Conservation (phyloP, 805 yeast species). For the Saturnispora halmiae region DNA sequence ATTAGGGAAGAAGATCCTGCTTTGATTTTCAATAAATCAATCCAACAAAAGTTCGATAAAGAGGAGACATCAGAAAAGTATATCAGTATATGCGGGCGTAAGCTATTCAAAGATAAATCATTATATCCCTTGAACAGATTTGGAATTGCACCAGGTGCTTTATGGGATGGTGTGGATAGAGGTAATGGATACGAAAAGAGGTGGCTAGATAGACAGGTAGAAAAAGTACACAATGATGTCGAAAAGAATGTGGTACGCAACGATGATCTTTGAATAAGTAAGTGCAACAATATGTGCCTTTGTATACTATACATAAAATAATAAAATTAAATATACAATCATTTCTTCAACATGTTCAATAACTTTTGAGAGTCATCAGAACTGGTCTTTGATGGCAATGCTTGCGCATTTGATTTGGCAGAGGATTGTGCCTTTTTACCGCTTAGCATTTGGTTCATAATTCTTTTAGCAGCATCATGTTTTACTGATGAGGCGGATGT, state of each 20-base stretch:
- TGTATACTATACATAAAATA: background rate
- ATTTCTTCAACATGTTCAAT: constrained; percentile 3
- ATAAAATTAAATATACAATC: background rate
- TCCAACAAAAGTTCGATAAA: constrained; percentile 17
- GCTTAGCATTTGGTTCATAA: constrained; percentile 20
- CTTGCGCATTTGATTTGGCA: no score
- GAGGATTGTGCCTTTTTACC: constrained; percentile 20
- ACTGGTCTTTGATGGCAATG: background rate
- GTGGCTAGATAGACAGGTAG: constrained; percentile 40
- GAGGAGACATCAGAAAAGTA: constrained; percentile 11
- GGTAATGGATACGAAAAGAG: constrained; percentile 77
- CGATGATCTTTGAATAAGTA: constrained; percentile 21
- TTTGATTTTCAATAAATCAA: constrained; percentile 32
- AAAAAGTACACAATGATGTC: constrained; percentile 26
- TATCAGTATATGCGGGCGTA: constrained; percentile 39
- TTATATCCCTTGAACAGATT: constrained; percentile 60
- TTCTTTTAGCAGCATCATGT: constrained; percentile 20
- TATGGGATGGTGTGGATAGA: constrained; percentile 92
- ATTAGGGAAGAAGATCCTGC: constrained; percentile 75
- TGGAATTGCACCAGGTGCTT: constrained; percentile 62
- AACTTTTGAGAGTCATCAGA: constrained; percentile 4
- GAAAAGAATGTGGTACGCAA: constrained; percentile 32
- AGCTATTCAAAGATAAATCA: constrained; percentile 40
- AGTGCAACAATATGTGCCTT: constrained; percentile 8
- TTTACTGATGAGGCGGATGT: constrained; percentile 2